A percentile compares a stretch with the other conserved stretches of the same genome.
These are phyloP conservation scores for Erythrobasidium hasegawianum DNA, from an alignment of 1,284 basidiomycete genomes.

Conservation along the genomic window DNA sequence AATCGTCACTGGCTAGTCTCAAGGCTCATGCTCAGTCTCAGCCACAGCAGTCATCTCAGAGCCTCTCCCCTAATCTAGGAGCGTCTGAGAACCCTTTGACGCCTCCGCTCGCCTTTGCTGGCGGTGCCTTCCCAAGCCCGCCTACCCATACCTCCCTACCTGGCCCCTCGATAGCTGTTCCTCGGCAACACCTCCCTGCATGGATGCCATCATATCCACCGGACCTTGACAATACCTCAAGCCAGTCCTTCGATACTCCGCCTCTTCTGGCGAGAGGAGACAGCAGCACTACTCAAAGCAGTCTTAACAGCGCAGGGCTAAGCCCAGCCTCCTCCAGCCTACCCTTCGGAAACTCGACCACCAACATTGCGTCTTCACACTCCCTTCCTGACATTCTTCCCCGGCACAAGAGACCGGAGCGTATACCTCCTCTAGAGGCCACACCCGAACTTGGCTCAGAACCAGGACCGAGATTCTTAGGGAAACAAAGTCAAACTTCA, in stretches of 20 bases:
- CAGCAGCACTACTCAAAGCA: conserved; percentile 11
- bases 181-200: conserved; percentile 7
- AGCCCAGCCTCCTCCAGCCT: neutral
- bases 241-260: neutral
- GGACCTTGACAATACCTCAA: neutral
- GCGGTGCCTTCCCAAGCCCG: conserved; percentile 22
- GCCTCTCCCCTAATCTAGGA: conserved; percentile 14
- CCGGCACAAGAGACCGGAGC: neutral
- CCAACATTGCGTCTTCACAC: conserved; percentile 7
- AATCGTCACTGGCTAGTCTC: conserved; percentile 27
- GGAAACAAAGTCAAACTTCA: conserved; percentile 9
- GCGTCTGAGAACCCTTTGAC: conserved; percentile 3
- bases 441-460: conserved; percentile 21
- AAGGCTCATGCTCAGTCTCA: neutral
- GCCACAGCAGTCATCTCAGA: neutral
- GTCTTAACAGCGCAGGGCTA: neutral
- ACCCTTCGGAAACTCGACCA: neutral
- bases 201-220: conserved; percentile 33
- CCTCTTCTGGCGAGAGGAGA: conserved; percentile 16
- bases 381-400: conserved; percentile 13
- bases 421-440: neutral
- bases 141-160: conserved; percentile 28
- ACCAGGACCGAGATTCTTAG: conserved; percentile 9
- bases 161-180: conserved; percentile 4
- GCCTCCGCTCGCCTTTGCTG: neutral